A percentile compares a stretch with the other conserved stretches of the same genome.
These are phyloP conservation scores for Claviceps monticola DNA, from an alignment of 2,329 filamentous ascomycete species.

Conservation along the genomic window DNA sequence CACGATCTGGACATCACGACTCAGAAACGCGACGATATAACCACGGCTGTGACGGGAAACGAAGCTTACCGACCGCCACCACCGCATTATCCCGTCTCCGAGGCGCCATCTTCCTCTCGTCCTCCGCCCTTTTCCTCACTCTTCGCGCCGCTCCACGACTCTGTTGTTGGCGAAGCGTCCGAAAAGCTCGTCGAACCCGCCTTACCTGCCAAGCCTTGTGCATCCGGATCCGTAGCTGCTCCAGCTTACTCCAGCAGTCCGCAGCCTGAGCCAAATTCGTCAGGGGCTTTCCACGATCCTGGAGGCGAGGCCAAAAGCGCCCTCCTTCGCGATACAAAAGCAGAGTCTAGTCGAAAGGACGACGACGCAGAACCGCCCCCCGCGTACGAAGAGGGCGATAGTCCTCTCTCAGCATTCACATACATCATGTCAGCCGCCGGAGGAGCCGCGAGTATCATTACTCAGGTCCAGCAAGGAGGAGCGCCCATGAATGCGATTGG, in stretches of 20 bases:
- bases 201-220: slow-evolving; percentile 12
- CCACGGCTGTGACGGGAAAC: slow-evolving; percentile 11
- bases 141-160: slow-evolving; percentile 30
- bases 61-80: slow-evolving; percentile 35
- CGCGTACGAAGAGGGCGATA: slow-evolving; percentile 88
- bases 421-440: slow-evolving; percentile 98
- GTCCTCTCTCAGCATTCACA: slow-evolving; percentile 80
- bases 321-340: slow-evolving; percentile 70
- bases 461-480: slow-evolving; percentile 90
- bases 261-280: slow-evolving; percentile 23
- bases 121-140: slow-evolving; percentile 49
- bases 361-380: slow-evolving; percentile 86
- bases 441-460: slow-evolving; percentile 96
- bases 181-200: slow-evolving; percentile 18
- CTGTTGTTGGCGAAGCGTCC: slow-evolving; percentile 17
- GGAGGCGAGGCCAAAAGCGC: slow-evolving; percentile 70
- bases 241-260: slow-evolving; percentile 36
- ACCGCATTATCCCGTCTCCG: slow-evolving; percentile 44
- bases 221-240: slow-evolving; percentile 29
- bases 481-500: slow-evolving; percentile 80
- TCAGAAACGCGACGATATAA: slow-evolving; percentile 11
- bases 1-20: slow-evolving; percentile 10
- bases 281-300: slow-evolving; percentile 32
- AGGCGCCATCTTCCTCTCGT: slow-evolving; percentile 36
- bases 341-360: slow-evolving; percentile 58